Conservation (phyloP, 306 rosid species). For the Medicago arabica region DNA sequence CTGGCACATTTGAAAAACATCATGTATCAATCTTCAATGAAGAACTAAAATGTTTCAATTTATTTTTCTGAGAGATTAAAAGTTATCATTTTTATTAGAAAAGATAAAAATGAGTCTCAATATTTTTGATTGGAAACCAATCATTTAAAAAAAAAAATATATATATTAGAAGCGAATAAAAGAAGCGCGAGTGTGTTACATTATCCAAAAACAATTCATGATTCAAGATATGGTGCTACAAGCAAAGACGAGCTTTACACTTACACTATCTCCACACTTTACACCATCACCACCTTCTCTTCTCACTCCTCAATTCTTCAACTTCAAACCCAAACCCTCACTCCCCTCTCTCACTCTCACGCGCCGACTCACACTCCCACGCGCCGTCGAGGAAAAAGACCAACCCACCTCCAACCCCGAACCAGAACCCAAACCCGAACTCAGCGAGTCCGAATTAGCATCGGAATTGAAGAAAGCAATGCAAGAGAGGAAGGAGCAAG, state of each 20-base stretch:
- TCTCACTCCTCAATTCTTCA: not conserved
- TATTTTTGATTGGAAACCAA: too few species aligned
- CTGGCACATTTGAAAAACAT: too few species aligned
- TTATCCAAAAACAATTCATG: not conserved
- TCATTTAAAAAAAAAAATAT: too few species aligned
- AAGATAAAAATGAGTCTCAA: too few species aligned
- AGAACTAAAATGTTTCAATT: too few species aligned
- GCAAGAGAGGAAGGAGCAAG: conserved; percentile 67
- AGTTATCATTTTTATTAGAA: too few species aligned
- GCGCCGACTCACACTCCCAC: conserved; percentile 21
- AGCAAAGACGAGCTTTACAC: conserved; percentile 20
- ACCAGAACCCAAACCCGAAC: conserved; percentile 42
- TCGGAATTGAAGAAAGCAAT: conserved; percentile 78
- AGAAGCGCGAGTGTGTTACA: not conserved
- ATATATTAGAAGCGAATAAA: not conserved
- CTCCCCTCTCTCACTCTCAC: conserved; percentile 25
- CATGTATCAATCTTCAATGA: too few species aligned
- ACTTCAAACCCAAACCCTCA: conserved; percentile 38
- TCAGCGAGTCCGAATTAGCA: conserved; percentile 50
- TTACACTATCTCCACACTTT: conserved; percentile 33
- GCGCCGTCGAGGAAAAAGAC: conserved; percentile 65
- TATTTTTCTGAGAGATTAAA: too few species aligned
- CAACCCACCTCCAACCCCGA: conserved; percentile 46
- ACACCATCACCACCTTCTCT: conserved; percentile 6
- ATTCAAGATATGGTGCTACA: conserved; percentile 20